Conservation (phyloP, 2,329 filamentous ascomycete genomes). For the Colletotrichum lentis region DNA sequence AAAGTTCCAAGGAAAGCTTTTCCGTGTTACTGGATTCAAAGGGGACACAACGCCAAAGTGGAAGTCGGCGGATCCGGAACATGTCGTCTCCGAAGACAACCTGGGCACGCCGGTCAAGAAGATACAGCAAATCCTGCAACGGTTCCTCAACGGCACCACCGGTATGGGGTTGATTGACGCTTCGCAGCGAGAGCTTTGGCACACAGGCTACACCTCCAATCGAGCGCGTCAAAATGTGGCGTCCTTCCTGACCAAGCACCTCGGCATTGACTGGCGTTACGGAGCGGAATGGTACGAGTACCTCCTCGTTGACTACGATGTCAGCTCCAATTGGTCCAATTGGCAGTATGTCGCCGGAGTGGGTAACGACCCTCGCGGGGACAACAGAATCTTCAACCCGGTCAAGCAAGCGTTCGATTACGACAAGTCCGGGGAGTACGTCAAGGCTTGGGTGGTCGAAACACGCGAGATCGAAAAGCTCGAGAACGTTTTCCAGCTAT, state of each 20-base stretch:
- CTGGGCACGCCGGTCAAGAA: conserved; percentile 45
- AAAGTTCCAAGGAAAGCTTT: conserved; percentile 74
- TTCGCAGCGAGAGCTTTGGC: conserved; percentile 74
- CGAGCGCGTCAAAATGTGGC: conserved; percentile 80
- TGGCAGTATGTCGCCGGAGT: conserved; percentile 86
- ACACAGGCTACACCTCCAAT: conserved; percentile 82
- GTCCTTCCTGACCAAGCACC: conserved; percentile 75
- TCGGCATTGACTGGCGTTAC: conserved; percentile 80
- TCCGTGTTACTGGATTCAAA: conserved; percentile 70
- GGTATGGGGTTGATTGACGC: conserved; percentile 82
- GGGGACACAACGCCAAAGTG: conserved; percentile 56
- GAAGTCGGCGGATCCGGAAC: conserved; percentile 56
- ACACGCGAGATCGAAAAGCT: conserved; percentile 61
- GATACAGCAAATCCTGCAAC: conserved; percentile 58
- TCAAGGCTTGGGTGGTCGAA: conserved; percentile 78
- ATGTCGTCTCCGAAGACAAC: conserved; percentile 48
- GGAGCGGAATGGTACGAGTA: conserved; percentile 86
- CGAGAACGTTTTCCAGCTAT: conserved; percentile 74
- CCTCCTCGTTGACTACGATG: conserved; percentile 78
- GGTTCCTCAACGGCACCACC: conserved; percentile 73
- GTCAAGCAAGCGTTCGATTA: conserved; percentile 84
- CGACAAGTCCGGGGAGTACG: conserved; percentile 73
- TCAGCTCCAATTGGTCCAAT: conserved; percentile 80
- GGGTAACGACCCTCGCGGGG: conserved; percentile 78
- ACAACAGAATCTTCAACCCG: conserved; percentile 80